A percentile compares a stretch with the other conserved stretches of the same genome.
These are phyloP conservation scores for Phytopythium litorale DNA, from an alignment of 352 stramenopile genomes.

Conservation along the genomic window DNA sequence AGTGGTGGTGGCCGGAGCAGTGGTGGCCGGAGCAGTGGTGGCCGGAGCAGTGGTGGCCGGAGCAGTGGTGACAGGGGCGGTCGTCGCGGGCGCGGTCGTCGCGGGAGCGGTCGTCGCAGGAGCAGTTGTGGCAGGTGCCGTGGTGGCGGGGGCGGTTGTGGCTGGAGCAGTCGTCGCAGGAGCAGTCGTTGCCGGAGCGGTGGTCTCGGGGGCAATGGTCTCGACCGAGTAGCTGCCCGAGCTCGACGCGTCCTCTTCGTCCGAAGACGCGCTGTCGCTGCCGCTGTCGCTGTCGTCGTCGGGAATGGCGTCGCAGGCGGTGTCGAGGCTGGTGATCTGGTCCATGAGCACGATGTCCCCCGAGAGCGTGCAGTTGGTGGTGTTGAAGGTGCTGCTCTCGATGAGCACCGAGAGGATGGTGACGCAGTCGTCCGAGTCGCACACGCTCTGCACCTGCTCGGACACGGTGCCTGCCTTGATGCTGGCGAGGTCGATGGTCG, in stretches of 20 bases:
- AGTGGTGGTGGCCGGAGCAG: conserved; percentile 3
- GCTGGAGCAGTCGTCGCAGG: conserved; percentile 4
- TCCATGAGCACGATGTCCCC: conserved; percentile 43
- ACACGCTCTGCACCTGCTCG: conserved; percentile 35
- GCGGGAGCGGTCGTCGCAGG: neutral
- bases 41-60: neutral
- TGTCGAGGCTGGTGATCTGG: conserved; percentile 38
- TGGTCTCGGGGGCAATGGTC: conserved; percentile 1
- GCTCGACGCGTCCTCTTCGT: neutral
- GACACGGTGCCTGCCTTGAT: conserved; percentile 28
- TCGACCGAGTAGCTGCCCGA: neutral
- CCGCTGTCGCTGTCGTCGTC: conserved; percentile 1
- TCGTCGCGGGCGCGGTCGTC: conserved; percentile 3
- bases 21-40: neutral
- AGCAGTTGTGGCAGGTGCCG: conserved; percentile 5
- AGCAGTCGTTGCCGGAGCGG: conserved; percentile 4
- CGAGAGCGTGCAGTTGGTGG: conserved; percentile 55
- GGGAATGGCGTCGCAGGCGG: conserved; percentile 32
- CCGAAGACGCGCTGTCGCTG: conserved; percentile 4
- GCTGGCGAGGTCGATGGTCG: conserved; percentile 36
- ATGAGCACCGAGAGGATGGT: conserved; percentile 43
- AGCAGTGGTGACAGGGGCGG: neutral
- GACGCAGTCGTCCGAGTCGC: conserved; percentile 32
- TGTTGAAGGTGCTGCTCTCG: conserved; percentile 39
- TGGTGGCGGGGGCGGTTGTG: conserved; percentile 8